These are phyloP conservation scores for Cucurbita ficifolia DNA, from an alignment of 306 rosid species.

Conservation along the genomic window DNA sequence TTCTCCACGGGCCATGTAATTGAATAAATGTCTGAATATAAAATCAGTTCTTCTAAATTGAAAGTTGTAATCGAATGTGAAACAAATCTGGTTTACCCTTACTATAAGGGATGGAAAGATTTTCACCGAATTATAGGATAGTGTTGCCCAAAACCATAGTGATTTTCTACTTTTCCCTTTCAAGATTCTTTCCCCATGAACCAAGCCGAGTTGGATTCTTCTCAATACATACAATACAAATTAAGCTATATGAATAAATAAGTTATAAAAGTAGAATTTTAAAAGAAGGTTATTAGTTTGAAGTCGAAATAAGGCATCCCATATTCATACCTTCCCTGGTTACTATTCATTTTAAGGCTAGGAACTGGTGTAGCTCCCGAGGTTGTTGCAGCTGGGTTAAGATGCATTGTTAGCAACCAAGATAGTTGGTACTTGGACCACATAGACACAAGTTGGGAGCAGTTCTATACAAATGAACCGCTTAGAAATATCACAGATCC, in stretches of 20 bases:
- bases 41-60: neutral
- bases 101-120: neutral
- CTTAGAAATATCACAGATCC: slow-evolving; percentile 19
- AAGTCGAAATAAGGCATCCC: neutral
- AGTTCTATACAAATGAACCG: slow-evolving; percentile 28
- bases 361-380: slow-evolving; percentile 23
- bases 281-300: neutral
- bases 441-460: slow-evolving; percentile 23
- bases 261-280: neutral
- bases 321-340: neutral
- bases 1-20: neutral
- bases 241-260: neutral
- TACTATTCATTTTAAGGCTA: slow-evolving; percentile 13
- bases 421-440: slow-evolving; percentile 38
- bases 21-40: too few relatives aligned
- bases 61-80: neutral
- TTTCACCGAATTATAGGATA: neutral
- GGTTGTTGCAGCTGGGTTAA: slow-evolving; percentile 25
- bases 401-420: slow-evolving; percentile 41
- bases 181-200: neutral
- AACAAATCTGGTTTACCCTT: neutral
- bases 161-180: neutral
- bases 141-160: neutral
- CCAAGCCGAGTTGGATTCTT: neutral
- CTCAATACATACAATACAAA: neutral